Conservation (phyloP, 176 grass and related monocot genomes). For the Cenchrus americanus region DNA sequence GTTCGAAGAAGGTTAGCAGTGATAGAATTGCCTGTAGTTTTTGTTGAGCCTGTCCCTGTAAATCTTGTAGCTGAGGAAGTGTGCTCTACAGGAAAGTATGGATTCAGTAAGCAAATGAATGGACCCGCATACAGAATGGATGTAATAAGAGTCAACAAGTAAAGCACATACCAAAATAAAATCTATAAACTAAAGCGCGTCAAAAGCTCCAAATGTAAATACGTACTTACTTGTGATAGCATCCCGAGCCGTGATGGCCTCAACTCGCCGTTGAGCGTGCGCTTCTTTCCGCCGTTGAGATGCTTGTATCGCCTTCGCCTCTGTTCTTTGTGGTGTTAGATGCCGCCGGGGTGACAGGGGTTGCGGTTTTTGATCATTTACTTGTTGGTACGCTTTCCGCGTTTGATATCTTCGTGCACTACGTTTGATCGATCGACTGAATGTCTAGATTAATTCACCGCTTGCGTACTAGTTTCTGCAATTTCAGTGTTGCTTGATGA, state of each 20-base stretch:
- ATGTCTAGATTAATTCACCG: too few species aligned
- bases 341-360: constrained; percentile 87
- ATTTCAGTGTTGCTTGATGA: too few species aligned
- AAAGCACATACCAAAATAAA: not conserved
- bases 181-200: constrained; percentile 18
- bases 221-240: constrained; percentile 61
- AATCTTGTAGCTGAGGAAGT: constrained; percentile 90
- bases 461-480: too few species aligned
- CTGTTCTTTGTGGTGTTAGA: constrained; percentile 63
- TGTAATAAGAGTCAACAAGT: not conserved
- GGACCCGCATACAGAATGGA: not conserved
- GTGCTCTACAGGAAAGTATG: constrained; percentile 59
- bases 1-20: constrained; percentile 21
- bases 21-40: constrained; percentile 72
- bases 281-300: constrained; percentile 79
- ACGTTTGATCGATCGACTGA: too few species aligned
- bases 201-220: not conserved
- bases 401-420: too few species aligned
- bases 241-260: constrained; percentile 71
- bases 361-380: too few species aligned
- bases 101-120: constrained; percentile 20
- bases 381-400: too few species aligned
- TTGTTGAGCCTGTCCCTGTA: constrained; percentile 84
- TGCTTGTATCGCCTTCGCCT: constrained; percentile 72
- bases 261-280: constrained; percentile 74